phyloP scores from a whole-genome alignment of 768 basidiomycete genomes.

The Termitomyces sp. region DNA sequence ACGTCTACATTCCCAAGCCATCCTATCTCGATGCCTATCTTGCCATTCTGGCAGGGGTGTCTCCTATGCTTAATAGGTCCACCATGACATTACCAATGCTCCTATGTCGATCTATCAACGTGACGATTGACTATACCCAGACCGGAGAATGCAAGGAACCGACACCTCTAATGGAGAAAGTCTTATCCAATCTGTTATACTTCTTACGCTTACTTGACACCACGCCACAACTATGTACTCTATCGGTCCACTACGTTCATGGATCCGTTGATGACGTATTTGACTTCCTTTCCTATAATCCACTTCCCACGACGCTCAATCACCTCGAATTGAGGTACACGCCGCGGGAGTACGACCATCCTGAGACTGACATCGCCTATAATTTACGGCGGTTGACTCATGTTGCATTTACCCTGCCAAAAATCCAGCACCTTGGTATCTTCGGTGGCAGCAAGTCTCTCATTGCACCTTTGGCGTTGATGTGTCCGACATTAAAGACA shows the following conservation, averaged over 20 bases:
- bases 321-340: constrained; percentile 1
- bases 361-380: neutral
- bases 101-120: constrained; percentile 6
- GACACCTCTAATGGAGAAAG: neutral
- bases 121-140: constrained; percentile 7
- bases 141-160: neutral
- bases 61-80: neutral
- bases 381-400: neutral
- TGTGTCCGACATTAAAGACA: constrained; percentile 4
- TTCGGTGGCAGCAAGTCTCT: neutral
- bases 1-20: constrained; percentile 14
- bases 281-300: constrained; percentile 6
- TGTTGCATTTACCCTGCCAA: neutral
- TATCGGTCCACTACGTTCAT: constrained; percentile 5
- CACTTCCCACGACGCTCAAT: constrained; percentile 5
- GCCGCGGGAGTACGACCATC: neutral
- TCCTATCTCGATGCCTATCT: constrained; percentile 12
- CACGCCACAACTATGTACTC: constrained; percentile 3
- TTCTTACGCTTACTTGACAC: constrained; percentile 6
- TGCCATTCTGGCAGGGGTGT: neutral
- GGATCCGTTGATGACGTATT: constrained; percentile 8
- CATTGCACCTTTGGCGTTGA: neutral
- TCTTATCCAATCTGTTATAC: constrained; percentile 6
- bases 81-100: neutral
- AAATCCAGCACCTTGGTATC: constrained; percentile 2